Base-by-base conservation (phyloP, 495 filamentous ascomycete genomes). In the Penicillium riverlandense region DNA sequence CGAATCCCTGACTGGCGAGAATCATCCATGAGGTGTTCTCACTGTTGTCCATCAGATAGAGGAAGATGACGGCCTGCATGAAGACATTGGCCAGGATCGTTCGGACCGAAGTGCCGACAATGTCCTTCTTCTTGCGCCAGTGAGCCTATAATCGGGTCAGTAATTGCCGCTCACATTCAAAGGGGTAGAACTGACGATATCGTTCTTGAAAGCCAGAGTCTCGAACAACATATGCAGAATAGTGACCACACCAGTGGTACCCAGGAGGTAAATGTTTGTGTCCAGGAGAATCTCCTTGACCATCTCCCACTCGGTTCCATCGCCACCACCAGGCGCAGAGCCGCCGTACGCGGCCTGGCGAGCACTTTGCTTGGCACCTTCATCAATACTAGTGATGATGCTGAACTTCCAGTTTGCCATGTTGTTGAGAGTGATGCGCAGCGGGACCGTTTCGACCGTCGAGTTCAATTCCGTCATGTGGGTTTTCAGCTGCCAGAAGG, bases 21-120 rank as follows among this genome's bases (percentile, higher is more conserved):
- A 98, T 97, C 91, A 97, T 96, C 91, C 92, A 98, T 37, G 86
- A 92, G 6, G 92, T 98, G 57, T 91, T 90, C 12, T 95, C 88
- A 48, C 86, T 95, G 65, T 98, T 97, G 67, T 98, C 92, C 58
- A 98, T 71, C n/a, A 98, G 76, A 65, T 98, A 98, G 22, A 98
- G 79, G 77, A 98, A 95, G 63, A 98, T 96, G 56, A 97, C 78
- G 10, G 71, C 65, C 61, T 98, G 92, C 92, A 98, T 98, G 66
- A 97, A 89, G 49, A 97, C 91, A 57, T 97, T 98, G 49, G 87
- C 91, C 34, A 98, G 73, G 57, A 98, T 98, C 8, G 94, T 94
- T 31, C 92, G 87, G 35, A 98, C 85, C 7, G 89, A 95, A 27
- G 95, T 88, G 43, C 92, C 92, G 30, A 98, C 88, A 40, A 91